Conservation (phyloP, 106 monocot genomes). For the Dioscorea zingiberensis region DNA sequence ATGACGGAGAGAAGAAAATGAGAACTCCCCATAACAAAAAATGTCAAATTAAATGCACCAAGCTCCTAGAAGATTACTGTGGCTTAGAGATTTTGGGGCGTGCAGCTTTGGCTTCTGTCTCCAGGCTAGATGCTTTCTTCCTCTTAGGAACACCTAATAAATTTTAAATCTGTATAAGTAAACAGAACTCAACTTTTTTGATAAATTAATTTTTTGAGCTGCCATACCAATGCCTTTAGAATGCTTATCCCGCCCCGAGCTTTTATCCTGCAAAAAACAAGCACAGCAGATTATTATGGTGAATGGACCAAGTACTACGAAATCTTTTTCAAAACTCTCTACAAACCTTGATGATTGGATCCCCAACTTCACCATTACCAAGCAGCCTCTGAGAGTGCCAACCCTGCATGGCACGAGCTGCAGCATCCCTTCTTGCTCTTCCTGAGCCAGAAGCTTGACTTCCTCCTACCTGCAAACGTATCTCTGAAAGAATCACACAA, state of each 20-base stretch:
- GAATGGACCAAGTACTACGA: no score
- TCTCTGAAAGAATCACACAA: no score
- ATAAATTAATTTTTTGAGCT: not conserved
- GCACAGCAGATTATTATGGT: not conserved
- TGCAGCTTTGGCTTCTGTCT: constrained; percentile 41
- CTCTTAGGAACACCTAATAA: constrained; percentile 58
- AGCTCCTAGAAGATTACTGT: constrained; percentile 36
- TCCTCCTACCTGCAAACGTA: constrained; percentile 25
- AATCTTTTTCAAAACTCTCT: not conserved
- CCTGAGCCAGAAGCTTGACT: constrained; percentile 69
- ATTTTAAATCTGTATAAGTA: not conserved
- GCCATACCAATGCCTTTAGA: constrained; percentile 50
- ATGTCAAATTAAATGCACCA: no score
- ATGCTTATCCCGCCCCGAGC: constrained; percentile 46
- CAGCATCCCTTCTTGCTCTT: constrained; percentile 90
- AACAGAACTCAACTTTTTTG: not conserved
- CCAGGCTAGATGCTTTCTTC: constrained; percentile 53
- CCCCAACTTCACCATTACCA: constrained; percentile 76
- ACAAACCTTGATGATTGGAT: constrained; percentile 79
- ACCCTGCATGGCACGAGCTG: constrained; percentile 94
- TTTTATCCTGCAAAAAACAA: constrained; percentile 44
- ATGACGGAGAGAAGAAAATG: no score
- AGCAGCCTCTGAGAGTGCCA: constrained; percentile 82
- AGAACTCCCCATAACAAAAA: no score
- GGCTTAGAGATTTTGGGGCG: constrained; percentile 34